Percentiles rank a stretch among this genome's conserved stretches.
These are phyloP conservation scores for Gomphus bonarii DNA, from an alignment of 1,284 basidiomycete genomes.

Conservation along the genomic window DNA sequence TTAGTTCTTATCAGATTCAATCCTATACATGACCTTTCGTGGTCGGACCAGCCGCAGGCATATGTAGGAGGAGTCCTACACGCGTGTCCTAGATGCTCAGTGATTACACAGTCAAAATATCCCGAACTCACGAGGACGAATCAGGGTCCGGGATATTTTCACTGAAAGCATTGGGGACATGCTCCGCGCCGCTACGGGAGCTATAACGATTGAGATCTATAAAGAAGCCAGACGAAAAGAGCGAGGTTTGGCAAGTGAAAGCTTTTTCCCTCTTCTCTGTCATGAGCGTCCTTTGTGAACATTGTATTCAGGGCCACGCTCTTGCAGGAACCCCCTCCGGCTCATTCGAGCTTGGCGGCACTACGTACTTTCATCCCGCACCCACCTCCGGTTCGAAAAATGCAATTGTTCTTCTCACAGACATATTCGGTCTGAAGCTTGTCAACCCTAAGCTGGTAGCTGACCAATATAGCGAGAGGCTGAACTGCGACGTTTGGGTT, in stretches of 20 bases:
- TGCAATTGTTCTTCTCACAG: constrained; percentile 48
- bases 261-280: background rate
- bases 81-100: too few relatives aligned
- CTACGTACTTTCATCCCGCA: constrained; percentile 13
- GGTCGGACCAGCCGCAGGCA: too few relatives aligned
- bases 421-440: constrained; percentile 46
- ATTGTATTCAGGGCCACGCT: constrained; percentile 29
- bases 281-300: constrained; percentile 20
- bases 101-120: too few relatives aligned
- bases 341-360: constrained; percentile 11
- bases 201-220: too few relatives aligned
- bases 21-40: too few relatives aligned
- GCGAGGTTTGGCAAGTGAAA: background rate
- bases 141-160: too few relatives aligned
- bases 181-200: too few relatives aligned
- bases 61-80: too few relatives aligned
- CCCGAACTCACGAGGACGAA: too few relatives aligned
- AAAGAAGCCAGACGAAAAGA: background rate
- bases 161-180: too few relatives aligned
- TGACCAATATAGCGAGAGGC: constrained; percentile 40
- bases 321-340: constrained; percentile 31
- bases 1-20: too few relatives aligned
- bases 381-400: constrained; percentile 13
- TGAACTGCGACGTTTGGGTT: constrained; percentile 54
- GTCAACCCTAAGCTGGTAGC: constrained; percentile 56